Conservation (phyloP, 129 eudicot species). For the Flaveria trinervia region DNA sequence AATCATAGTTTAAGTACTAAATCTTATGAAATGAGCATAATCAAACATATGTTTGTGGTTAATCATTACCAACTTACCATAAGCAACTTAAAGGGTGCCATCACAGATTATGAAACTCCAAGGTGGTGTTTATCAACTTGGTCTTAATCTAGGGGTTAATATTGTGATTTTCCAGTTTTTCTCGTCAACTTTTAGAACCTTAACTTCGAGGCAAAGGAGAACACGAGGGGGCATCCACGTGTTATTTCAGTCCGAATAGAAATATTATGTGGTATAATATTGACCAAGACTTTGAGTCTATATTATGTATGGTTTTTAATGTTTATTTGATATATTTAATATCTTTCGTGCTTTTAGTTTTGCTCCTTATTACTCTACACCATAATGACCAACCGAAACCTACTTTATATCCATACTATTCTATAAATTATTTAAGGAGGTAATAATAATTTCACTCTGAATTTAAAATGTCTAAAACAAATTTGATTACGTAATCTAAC, state of each 20-base stretch:
- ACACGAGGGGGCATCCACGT: constrained; percentile 8
- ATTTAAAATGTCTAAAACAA: too few species aligned
- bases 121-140: not conserved
- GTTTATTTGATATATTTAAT: too few species aligned
- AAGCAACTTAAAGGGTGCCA: not conserved
- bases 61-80: not conserved
- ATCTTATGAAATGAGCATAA: not conserved
- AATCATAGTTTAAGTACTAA: too few species aligned
- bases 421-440: too few species aligned
- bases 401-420: too few species aligned
- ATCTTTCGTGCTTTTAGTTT: too few species aligned
- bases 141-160: not conserved
- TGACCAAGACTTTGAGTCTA: too few species aligned
- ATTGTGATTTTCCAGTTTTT: not conserved
- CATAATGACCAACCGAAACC: too few species aligned
- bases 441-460: too few species aligned
- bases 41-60: not conserved
- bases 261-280: not conserved
- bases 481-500: too few species aligned
- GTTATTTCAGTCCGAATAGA: not conserved
- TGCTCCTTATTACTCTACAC: too few species aligned
- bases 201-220: constrained; percentile 11
- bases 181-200: not conserved
- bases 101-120: not conserved
- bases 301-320: too few species aligned